Conservation (phyloP, 345 rosid species). For the Balakata baccata region DNA sequence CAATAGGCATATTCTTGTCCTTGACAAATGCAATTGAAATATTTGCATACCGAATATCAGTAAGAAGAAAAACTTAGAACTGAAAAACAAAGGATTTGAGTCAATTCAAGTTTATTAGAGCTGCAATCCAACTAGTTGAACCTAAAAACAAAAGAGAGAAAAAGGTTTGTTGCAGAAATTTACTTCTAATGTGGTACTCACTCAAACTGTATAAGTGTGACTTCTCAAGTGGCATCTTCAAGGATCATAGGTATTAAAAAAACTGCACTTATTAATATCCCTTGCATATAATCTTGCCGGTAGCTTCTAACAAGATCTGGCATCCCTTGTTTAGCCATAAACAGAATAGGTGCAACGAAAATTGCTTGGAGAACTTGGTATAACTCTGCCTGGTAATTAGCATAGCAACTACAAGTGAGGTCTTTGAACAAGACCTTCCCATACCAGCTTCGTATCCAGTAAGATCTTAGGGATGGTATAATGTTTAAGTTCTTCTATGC, state of each 20-base stretch:
- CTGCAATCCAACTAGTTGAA: neutral
- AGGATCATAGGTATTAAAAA: neutral
- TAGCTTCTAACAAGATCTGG: neutral
- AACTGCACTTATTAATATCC: neutral
- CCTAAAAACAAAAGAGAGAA: neutral
- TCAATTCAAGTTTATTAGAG: neutral
- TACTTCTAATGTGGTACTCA: conserved; percentile 2
- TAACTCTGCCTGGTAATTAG: neutral
- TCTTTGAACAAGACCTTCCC: neutral
- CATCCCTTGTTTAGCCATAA: neutral
- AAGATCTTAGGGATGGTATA: neutral
- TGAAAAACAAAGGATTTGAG: neutral
- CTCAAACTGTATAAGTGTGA: neutral
- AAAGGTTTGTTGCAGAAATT: neutral
- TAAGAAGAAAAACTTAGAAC: neutral
- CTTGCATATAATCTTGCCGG: neutral
- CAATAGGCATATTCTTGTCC: neutral
- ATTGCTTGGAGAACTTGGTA: neutral
- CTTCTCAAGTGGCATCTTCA: conserved; percentile 11
- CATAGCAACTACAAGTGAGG: neutral
- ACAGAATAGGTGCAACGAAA: neutral
- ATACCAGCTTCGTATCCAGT: neutral
- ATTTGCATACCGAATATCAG: neutral
- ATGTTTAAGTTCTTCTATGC: conserved; percentile 17
- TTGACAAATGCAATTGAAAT: neutral